Base-by-base conservation (phyloP, 371 early-diverging fungal species). In the Umbelopsis sp. region DNA sequence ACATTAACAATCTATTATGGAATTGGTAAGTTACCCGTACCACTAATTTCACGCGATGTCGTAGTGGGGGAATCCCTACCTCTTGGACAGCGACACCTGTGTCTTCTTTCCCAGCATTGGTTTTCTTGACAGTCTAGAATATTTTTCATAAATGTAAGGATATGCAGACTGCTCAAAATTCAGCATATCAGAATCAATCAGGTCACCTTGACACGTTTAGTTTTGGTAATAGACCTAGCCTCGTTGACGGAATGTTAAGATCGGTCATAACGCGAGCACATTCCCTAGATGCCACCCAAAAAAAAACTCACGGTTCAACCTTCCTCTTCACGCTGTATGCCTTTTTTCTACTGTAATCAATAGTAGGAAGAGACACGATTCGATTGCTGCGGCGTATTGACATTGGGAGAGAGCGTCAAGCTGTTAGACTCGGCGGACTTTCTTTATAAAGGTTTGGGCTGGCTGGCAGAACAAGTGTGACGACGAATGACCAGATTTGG, bases 91-190 rank as follows among this genome's bases (percentile, higher is more conserved):
- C 35, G 29, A 35, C 66, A 9, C 38, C 37, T 7, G 68, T 24
- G 18, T 48, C 29, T 16, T 64, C 63, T 48, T 72, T 38, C n/a
- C 65, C 48, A 16, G 63, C 48, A 35, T 72, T 50, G 32, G 44
- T 52, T 50, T 37, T 57, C 9, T 24, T 57, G 29, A 35, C 29
- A 18, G 57, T 57, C 57, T 57, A 57, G 16, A 41, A 10, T 1
- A 12, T 3, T 41, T 41, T 3, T 35, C n/a, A 2, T 16, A 57
- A 14, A 18, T 14, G 8, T 35, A 18, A 52, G 22, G 29, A 29
- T 3, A 3, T 52, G 32, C 35, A 11, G 2, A 52, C 0, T 3
- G 35, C 32, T 52, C 11, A 24, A 25, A 52, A 7, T 8, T 22
- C 25, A 20, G 52, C 29, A 1, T 29, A 25, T 22, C 1, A 0